phyloP scores from a whole-genome alignment of 208 protist species.

The Acanthamoeba polyphaga region DNA sequence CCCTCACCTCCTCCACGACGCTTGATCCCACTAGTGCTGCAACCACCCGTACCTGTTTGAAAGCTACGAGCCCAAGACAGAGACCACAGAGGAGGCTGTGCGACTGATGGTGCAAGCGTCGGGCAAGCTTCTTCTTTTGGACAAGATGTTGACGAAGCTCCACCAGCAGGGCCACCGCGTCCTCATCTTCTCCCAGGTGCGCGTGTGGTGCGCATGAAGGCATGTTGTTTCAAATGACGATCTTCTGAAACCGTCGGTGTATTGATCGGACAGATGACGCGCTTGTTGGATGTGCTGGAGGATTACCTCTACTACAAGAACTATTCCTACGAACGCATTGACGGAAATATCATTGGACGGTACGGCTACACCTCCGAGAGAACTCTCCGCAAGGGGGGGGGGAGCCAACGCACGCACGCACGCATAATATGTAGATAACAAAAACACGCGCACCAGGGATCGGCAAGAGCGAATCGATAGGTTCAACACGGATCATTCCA shows the following conservation, averaged over 20 bases:
- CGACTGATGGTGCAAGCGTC: conserved; percentile 74
- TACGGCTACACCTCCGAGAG: not conserved
- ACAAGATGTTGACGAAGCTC: conserved; percentile 94
- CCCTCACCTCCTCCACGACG: not conserved
- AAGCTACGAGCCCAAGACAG: conserved; percentile 49
- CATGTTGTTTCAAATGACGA: conserved; percentile 6
- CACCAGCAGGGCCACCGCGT: conserved; percentile 93
- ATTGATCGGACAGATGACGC: conserved; percentile 90
- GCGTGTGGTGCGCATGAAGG: too few relatives aligned
- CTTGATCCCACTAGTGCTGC: conserved; percentile 86
- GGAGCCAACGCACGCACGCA: not conserved
- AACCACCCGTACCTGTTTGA: conserved; percentile 95
- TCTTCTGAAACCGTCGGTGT: not conserved
- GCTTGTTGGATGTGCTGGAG: conserved; percentile 95
- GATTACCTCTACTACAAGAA: conserved; percentile 92
- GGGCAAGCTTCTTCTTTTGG: conserved; percentile 94
- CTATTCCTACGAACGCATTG: conserved; percentile 94
- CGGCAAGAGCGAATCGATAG: conserved; percentile 88
- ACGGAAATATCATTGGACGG: conserved; percentile 90
- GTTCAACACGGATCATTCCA: conserved; percentile 88
- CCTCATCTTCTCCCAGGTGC: conserved; percentile 94
- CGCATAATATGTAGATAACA: not conserved
- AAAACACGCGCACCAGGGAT: not conserved
- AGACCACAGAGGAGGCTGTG: conserved; percentile 48
- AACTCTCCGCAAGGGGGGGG: not conserved